Evolutionary conservation across 2,329 filamentous ascomycete species (phyloP).

Genomic region (Penicillium sp.): DNA sequence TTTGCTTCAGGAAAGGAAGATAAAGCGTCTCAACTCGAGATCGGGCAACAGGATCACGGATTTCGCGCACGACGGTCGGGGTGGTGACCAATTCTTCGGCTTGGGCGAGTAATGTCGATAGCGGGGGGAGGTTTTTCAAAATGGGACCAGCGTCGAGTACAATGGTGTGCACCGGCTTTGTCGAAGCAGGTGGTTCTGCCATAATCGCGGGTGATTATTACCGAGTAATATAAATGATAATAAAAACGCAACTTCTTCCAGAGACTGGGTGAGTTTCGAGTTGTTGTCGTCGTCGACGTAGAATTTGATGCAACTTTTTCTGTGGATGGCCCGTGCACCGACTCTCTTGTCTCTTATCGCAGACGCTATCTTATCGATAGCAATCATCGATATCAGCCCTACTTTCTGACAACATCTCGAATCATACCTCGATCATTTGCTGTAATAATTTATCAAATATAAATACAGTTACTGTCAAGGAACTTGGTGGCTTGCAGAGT

Average conservation of each 20-base stretch:
- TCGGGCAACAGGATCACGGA: constrained; percentile 76
- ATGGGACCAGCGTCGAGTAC: constrained; percentile 89
- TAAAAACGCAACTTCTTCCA: background rate
- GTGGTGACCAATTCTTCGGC: constrained; percentile 77
- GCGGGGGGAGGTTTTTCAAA: constrained; percentile 84
- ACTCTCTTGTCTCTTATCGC: constrained; percentile 11
- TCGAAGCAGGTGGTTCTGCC: constrained; percentile 23
- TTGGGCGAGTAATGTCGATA: constrained; percentile 75
- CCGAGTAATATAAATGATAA: background rate
- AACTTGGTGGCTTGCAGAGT: background rate
- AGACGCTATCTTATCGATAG: constrained; percentile 33
- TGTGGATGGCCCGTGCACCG: constrained; percentile 32
- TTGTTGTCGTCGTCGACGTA: background rate
- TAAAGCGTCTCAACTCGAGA: constrained; percentile 78
- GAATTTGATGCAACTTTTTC: constrained; percentile 7
- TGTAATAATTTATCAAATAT: background rate
- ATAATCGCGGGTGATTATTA: constrained; percentile 15
- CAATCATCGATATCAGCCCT: constrained; percentile 4
- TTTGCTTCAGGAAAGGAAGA: constrained; percentile 75
- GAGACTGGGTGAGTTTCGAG: background rate
- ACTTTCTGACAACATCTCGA: background rate
- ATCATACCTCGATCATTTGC: background rate
- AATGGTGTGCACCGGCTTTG: constrained; percentile 74
- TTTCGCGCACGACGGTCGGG: constrained; percentile 81
- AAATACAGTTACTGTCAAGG: background rate